Evolutionary conservation across 805 yeast species (phyloP), one percentile per base, ranked within the genome.

Genomic region (Monosporozyma aquatica): DNA sequence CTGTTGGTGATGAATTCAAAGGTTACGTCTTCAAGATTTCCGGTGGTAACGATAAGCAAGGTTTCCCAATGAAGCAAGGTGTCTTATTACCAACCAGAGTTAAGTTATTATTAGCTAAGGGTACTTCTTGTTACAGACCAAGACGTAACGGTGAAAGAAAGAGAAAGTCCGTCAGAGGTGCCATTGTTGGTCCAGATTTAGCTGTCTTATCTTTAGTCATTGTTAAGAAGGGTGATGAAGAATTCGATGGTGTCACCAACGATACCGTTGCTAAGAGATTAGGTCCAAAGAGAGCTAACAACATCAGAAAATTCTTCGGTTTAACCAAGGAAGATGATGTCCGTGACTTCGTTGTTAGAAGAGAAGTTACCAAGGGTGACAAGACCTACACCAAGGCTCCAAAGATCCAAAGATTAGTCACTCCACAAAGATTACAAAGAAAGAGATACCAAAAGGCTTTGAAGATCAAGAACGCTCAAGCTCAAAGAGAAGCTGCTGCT

Each of bases 61-160:
- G 98, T 78, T 92, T 92, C 96, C 97, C 98, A 76, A 92, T 94
- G 98, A 92, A 89, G 76, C 98, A 94, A 77, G 98, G 98, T 83
- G 98, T 92, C 58, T 77, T 92, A 81, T 92, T 87, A 79, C 97
- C 98, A 75, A 87, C 94, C 82, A 94, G 98, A 82, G 97, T 92
- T 64, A 87, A 85, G 72, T 81, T 92, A 65, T 80, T 92, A 69
- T 78, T 92, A 69, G 72, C 95, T 61, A 81, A 87, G 75, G 95
- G 90, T 67, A 82, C 76, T 78, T 86, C 97, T 63, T 90, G 97
- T 80, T 92, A 92, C 95, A 90, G 98, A 81, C 94, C 95, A 73
- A 92, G 98, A 81, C 87, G 97, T 78, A 68, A 72, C 58, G 98
- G 98, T 82, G 98, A 92, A 82, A 86, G 98, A 79, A 92, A 92